A percentile compares a stretch with the other conserved stretches of the same genome.
Evolutionary conservation across 768 basidiomycete species (phyloP).

Genomic region (Trametopsis cervina): DNA sequence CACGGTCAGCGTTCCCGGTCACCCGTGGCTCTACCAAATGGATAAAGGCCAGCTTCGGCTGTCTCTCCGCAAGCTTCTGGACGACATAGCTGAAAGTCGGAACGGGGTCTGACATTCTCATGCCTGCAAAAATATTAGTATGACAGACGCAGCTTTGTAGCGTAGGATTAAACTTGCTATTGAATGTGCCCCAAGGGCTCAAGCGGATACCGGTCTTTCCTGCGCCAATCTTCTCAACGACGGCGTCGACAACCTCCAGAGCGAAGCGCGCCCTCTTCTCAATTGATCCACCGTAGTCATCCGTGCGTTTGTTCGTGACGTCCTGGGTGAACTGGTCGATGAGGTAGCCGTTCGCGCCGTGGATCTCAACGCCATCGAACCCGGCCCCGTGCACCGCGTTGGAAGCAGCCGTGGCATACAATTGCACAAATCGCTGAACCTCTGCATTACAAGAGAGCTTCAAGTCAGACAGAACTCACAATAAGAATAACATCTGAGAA

Average conservation of each 20-base stretch:
- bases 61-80: constrained; percentile 15
- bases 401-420: constrained; percentile 19
- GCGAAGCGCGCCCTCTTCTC: constrained; percentile 40
- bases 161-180: constrained; percentile 7
- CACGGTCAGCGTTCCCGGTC: constrained; percentile 2
- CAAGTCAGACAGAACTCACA: not conserved
- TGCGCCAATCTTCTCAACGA: constrained; percentile 31
- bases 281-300: constrained; percentile 43
- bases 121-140: not conserved
- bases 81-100: constrained; percentile 24
- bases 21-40: constrained; percentile 25
- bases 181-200: constrained; percentile 26
- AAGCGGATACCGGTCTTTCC: constrained; percentile 33
- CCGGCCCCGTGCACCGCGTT: constrained; percentile 24
- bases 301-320: constrained; percentile 35
- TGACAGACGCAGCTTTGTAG: not conserved
- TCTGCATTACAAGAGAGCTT: constrained; percentile 4
- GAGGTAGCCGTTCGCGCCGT: constrained; percentile 25
- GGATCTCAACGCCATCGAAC: constrained; percentile 23
- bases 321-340: constrained; percentile 37
- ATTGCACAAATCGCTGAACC: constrained; percentile 33
- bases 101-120: constrained; percentile 18
- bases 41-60: constrained; percentile 31
- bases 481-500: too few relatives aligned
- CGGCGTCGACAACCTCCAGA: constrained; percentile 34